Conservation (phyloP, 2,329 filamentous ascomycete genomes). For the Incumbomyces lentus region DNA sequence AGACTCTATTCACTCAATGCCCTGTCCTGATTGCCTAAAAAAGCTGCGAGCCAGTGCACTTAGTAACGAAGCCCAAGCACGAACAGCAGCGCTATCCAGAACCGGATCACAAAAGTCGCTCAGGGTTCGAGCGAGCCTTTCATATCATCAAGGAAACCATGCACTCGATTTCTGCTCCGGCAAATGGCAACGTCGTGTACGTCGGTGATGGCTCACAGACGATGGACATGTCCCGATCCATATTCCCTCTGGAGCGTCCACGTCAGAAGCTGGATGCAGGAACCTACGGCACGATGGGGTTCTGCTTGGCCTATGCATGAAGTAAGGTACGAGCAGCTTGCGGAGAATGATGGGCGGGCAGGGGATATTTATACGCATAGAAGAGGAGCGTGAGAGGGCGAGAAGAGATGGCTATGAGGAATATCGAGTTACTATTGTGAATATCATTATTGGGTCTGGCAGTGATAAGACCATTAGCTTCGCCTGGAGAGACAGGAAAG, state of each 20-base stretch:
- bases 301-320: slow-evolving; percentile 49
- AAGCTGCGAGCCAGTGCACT: slow-evolving; percentile 23
- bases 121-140: slow-evolving; percentile 44
- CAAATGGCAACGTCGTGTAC: slow-evolving; percentile 42
- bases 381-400: slow-evolving; percentile 42
- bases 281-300: slow-evolving; percentile 51
- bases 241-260: slow-evolving; percentile 45
- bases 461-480: slow-evolving; percentile 32
- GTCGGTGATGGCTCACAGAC: slow-evolving; percentile 50
- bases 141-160: slow-evolving; percentile 43
- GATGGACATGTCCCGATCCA: slow-evolving; percentile 50
- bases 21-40: slow-evolving; percentile 14
- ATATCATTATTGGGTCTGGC: slow-evolving; percentile 46
- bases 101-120: too few species aligned
- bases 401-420: slow-evolving; percentile 41
- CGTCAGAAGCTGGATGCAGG: slow-evolving; percentile 48
- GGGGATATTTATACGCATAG: slow-evolving; percentile 42
- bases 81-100: slow-evolving; percentile 36
- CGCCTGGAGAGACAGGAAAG: slow-evolving; percentile 26
- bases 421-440: slow-evolving; percentile 41
- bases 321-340: slow-evolving; percentile 46
- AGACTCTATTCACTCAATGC: too few species aligned
- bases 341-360: slow-evolving; percentile 45
- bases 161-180: slow-evolving; percentile 35
- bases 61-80: slow-evolving; percentile 40